Base-by-base conservation (phyloP, 2,329 filamentous ascomycete species). In the Colletotrichum sp. region DNA sequence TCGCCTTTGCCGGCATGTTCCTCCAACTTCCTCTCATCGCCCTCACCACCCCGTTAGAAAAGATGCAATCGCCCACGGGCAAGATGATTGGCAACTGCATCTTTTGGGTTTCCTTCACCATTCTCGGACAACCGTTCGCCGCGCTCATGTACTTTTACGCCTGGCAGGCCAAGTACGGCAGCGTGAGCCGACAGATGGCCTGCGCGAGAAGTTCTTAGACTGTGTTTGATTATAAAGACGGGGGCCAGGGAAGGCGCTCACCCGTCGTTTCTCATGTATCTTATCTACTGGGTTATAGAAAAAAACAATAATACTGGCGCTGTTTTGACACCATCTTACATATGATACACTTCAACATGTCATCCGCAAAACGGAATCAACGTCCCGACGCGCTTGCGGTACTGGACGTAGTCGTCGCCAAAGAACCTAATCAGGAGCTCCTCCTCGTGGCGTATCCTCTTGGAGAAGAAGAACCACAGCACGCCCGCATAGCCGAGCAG, bases 121-220 rank as follows among this genome's bases (percentile, higher is more conserved):
- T 99, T 4, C 94, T 99, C 15, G 97, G 97, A 5, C 97, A 99
- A 87, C 97, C 97, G 1, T 91, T 99, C 80, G 97, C 95, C 2
- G 96, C 95, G 1, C 87, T 99, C 76, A 89, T 98, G 83, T 99
- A 99, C 84, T 99, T 98, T 84, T 99, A 99, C 83, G 96, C 96
- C 2, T 99, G 97, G 96, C 96, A 99, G 86, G 95, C 95, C 71
- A 99, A 99, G 87, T 98, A 98, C 83, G 97, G 97, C 15, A 96
- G 93, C 80, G 93, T 96, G 26, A 95, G 91, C 79, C 88, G 86
- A 79, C 82, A 83, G 68, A 77, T 78, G 67, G 78, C 71, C 36
- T 71, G 73, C 32, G 65, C 72, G 9, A 59, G 44, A 34, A 65
- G 21, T 49, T 55, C 44, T 3, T 70, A 34, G 49, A 52, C 6